Conservation (phyloP, 345 rosid genomes). For the Barbarea vulgaris region DNA sequence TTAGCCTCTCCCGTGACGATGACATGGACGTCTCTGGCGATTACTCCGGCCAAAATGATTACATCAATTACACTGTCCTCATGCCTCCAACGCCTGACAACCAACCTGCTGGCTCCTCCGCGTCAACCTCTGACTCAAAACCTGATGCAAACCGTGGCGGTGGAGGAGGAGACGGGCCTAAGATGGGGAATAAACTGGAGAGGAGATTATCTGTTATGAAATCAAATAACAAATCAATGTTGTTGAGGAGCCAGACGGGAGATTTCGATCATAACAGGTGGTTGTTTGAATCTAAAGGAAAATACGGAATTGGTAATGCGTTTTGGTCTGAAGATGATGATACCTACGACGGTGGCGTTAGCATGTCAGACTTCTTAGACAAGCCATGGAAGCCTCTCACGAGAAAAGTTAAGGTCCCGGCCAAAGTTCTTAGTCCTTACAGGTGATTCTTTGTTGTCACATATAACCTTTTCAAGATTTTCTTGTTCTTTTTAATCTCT, state of each 20-base stretch:
- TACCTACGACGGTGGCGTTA: conserved; percentile 51
- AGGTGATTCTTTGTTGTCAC: conserved; percentile 42
- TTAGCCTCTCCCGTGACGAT: conserved; percentile 74
- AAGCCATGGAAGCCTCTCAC: conserved; percentile 98
- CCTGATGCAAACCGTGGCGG: conserved; percentile 37
- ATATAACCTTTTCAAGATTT: background rate
- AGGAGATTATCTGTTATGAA: conserved; percentile 75
- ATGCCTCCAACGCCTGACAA: conserved; percentile 98
- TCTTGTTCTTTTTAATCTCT: background rate
- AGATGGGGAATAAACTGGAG: conserved; percentile 52
- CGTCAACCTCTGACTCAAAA: conserved; percentile 45
- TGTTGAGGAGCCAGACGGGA: conserved; percentile 81
- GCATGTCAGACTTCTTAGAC: conserved; percentile 85
- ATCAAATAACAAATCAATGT: conserved; percentile 73
- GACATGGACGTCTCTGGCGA: conserved; percentile 74
- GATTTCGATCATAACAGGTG: conserved; percentile 96
- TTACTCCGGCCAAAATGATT: conserved; percentile 68
- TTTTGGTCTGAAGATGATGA: conserved; percentile 68
- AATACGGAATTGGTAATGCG: conserved; percentile 78
- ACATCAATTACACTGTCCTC: conserved; percentile 83
- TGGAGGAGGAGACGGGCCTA: conserved; percentile 5
- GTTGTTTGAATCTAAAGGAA: conserved; percentile 74
- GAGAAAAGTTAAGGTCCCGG: conserved; percentile 64
- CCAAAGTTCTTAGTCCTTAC: conserved; percentile 85
- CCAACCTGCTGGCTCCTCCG: conserved; percentile 63